Percentiles rank a stretch among this genome's conserved stretches.
phyloP scores from a whole-genome alignment of 1,139 yeast species.

The Hyphopichia pseudoburtonii region DNA sequence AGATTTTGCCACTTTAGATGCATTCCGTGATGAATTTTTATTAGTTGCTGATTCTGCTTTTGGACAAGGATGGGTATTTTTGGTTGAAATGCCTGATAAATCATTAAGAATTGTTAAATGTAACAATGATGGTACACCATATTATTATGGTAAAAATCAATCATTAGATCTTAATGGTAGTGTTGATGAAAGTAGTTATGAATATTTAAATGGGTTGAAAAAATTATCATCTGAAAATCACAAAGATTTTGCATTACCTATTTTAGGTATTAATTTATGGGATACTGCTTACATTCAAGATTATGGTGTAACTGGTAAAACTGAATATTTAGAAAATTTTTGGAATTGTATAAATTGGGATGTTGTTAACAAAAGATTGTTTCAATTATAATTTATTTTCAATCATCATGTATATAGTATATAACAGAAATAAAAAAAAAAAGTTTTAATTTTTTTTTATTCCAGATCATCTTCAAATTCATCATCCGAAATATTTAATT shows the following conservation, averaged over 20 bases:
- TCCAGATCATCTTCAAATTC: background rate
- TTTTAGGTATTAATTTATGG: conserved; percentile 83
- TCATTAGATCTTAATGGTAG: conserved; percentile 74
- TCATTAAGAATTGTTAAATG: conserved; percentile 61
- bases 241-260: conserved; percentile 72
- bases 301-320: conserved; percentile 78
- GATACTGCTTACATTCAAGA: conserved; percentile 82
- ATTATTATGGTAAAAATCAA: conserved; percentile 74
- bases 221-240: conserved; percentile 43
- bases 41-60: conserved; percentile 52
- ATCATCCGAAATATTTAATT: conserved; percentile 1
- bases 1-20: conserved; percentile 46
- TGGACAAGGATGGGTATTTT: conserved; percentile 89
- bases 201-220: conserved; percentile 46
- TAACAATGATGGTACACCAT: conserved; percentile 90
- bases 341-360: conserved; percentile 88
- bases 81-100: conserved; percentile 75
- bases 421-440: background rate
- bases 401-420: conserved; percentile 5
- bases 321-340: conserved; percentile 69
- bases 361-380: conserved; percentile 65
- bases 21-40: conserved; percentile 52
- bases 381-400: conserved; percentile 30
- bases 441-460: background rate
- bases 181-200: conserved; percentile 53